A percentile compares a stretch with the other conserved stretches of the same genome.
These are phyloP conservation scores for Neurospora cerealis DNA, from an alignment of 495 filamentous ascomycete genomes.

Conservation along the genomic window DNA sequence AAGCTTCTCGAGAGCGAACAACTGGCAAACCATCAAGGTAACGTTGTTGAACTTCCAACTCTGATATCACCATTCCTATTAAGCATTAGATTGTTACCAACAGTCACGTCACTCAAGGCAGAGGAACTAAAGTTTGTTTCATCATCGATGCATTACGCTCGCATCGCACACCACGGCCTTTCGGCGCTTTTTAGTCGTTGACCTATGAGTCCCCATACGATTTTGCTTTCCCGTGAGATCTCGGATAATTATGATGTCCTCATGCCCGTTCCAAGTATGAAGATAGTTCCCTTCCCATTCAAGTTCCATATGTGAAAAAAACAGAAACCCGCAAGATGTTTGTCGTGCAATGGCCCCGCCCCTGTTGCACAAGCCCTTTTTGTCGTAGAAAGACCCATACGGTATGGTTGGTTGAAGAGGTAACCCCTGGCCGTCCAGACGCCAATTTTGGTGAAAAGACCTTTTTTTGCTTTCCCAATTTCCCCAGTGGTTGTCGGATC, in stretches of 20 bases:
- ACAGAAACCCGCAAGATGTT: neutral
- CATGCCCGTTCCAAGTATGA: neutral
- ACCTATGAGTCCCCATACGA: neutral
- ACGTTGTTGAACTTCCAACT: neutral
- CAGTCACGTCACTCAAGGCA: neutral
- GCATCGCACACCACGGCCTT: neutral
- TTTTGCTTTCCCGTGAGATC: neutral
- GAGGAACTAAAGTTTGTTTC: neutral
- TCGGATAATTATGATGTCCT: neutral
- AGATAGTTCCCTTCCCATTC: neutral
- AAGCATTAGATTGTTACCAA: neutral
- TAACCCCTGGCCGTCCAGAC: slow-evolving; percentile 19
- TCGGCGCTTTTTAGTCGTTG: neutral
- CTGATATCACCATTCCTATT: neutral
- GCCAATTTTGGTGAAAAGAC: slow-evolving; percentile 11
- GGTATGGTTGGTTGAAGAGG: slow-evolving; percentile 2
- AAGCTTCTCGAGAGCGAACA: neutral
- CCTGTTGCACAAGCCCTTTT: neutral
- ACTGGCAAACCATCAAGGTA: neutral
- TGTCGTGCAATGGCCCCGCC: neutral
- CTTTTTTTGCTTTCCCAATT: slow-evolving; percentile 19
- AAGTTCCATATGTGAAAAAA: neutral
- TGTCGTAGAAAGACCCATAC: neutral
- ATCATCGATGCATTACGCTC: neutral
- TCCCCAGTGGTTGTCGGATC: slow-evolving; percentile 16